Evolutionary conservation across 768 basidiomycete species (phyloP), one percentile per base, ranked within the genome.

Genomic region (Kwoniella sp.): DNA sequence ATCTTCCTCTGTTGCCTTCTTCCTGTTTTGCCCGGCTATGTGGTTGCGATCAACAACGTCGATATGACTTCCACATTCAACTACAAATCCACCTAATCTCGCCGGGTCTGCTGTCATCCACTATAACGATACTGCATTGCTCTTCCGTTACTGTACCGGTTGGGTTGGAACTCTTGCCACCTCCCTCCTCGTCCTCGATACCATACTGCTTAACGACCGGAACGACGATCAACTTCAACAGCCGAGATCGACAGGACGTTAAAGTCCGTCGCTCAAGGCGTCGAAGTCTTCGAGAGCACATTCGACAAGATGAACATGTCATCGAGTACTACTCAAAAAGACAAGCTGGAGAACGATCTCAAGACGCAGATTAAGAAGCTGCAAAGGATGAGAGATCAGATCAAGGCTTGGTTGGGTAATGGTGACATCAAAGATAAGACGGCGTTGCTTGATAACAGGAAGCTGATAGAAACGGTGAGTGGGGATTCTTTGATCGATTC

Each of bases 381-480:
- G 0, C 90, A 91, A 80, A 85, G 90, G 65, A 80, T 90, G 67
- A 83, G 90, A 67, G 90, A 91, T 82, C 90, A 91, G 83, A 90
- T 91, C 81, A 91, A 91, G 83, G 92, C 92, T 1, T 99, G 96
- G 96, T 87, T 95, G 49, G 89, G 92, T 49, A 92, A 88, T 82
- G 92, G 91, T 80, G 96, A 99, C 82, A 96, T 99, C 81, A 98
- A 98, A 84, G 96, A 99, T 86, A 99, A 98, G 86, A 86, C 88
- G 15, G 83, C 86, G 64, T 84, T 99, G 72, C 82, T 95, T 76
- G 96, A 98, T 48, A 93, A 95, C 84, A 88, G 96, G 72, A 88
- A 88, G 81, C 83, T 98, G 65, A 99, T 99, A 78, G 96, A 99
- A 83, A 94, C 92, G 76, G 96, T 98, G 79, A 77, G 82, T 78